Conservation (phyloP, 1,284 basidiomycete genomes). For the Cutaneotrichosporon sp. region DNA sequence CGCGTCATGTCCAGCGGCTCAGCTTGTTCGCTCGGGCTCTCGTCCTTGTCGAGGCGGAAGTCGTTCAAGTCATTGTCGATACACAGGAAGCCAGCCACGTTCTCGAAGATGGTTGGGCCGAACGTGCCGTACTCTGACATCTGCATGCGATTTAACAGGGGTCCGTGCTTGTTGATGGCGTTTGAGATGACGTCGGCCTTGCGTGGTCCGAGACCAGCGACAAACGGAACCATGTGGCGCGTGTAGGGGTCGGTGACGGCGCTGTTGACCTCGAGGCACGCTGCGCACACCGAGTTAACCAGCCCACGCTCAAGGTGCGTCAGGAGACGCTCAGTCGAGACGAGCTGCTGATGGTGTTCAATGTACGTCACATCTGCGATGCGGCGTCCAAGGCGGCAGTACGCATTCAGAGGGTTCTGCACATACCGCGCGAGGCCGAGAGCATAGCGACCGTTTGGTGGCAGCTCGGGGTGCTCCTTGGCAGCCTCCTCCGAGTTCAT, state of each 20-base stretch:
- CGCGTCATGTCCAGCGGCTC: conserved; percentile 95
- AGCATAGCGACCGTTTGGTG: conserved; percentile 85
- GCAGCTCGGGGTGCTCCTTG: conserved; percentile 80
- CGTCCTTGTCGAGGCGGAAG: conserved; percentile 49
- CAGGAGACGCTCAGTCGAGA: conserved; percentile 69
- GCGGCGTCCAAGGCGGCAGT: conserved; percentile 78
- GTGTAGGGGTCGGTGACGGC: conserved; percentile 85
- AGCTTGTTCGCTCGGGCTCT: conserved; percentile 64
- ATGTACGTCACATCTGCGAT: conserved; percentile 76
- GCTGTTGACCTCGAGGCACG: conserved; percentile 94
- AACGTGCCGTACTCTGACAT: conserved; percentile 69
- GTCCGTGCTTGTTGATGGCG: conserved; percentile 71
- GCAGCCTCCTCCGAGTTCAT: conserved; percentile 84
- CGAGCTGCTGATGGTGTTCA: conserved; percentile 82
- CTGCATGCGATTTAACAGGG: conserved; percentile 78
- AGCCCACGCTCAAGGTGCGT: conserved; percentile 79
- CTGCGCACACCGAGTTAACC: conserved; percentile 84
- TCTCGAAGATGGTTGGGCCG: conserved; percentile 83
- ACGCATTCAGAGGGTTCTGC: conserved; percentile 93
- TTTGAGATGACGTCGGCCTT: conserved; percentile 86
- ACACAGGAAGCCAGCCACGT: conserved; percentile 84
- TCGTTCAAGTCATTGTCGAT: conserved; percentile 72
- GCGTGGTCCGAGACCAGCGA: conserved; percentile 90
- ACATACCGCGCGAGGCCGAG: conserved; percentile 89
- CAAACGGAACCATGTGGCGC: conserved; percentile 80